Evolutionary conservation across 805 yeast genomes (phyloP).

Genomic region (Schizosaccharomyces japonicus): DNA sequence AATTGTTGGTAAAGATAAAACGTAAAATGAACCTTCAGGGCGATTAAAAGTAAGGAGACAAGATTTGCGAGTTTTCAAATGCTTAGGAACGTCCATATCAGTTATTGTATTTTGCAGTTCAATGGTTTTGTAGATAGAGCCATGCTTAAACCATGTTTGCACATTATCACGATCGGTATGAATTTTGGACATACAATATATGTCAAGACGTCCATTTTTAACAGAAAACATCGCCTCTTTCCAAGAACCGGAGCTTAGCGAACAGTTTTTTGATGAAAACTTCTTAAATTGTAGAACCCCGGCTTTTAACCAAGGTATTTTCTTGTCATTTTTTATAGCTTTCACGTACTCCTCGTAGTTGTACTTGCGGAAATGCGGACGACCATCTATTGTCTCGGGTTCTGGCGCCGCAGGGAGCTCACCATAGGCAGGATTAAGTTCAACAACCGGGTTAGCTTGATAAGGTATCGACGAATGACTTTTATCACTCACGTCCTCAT

Average conservation of each 20-base stretch:
- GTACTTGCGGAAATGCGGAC: not conserved
- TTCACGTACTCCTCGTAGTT: not conserved
- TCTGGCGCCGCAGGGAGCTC: too few relatives aligned
- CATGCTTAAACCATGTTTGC: not conserved
- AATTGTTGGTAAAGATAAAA: not conserved
- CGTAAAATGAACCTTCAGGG: not conserved
- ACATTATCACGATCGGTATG: not conserved
- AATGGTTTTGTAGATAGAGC: not conserved
- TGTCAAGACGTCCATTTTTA: not conserved
- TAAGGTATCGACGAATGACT: too few relatives aligned
- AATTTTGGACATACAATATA: not conserved
- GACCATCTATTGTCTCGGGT: not conserved
- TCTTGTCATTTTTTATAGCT: not conserved
- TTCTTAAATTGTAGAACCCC: not conserved
- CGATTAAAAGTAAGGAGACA: not conserved
- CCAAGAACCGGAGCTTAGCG: not conserved
- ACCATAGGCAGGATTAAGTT: too few relatives aligned
- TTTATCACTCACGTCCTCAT: too few relatives aligned
- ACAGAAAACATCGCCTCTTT: not conserved
- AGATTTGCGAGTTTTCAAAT: not conserved
- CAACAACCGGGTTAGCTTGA: too few relatives aligned
- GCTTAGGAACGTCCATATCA: not conserved
- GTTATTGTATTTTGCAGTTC: not conserved
- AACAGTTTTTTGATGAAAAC: not conserved
- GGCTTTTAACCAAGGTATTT: not conserved